Evolutionary conservation across 805 yeast species (phyloP).

Genomic region (Wickerhamiella sergipiensis): DNA sequence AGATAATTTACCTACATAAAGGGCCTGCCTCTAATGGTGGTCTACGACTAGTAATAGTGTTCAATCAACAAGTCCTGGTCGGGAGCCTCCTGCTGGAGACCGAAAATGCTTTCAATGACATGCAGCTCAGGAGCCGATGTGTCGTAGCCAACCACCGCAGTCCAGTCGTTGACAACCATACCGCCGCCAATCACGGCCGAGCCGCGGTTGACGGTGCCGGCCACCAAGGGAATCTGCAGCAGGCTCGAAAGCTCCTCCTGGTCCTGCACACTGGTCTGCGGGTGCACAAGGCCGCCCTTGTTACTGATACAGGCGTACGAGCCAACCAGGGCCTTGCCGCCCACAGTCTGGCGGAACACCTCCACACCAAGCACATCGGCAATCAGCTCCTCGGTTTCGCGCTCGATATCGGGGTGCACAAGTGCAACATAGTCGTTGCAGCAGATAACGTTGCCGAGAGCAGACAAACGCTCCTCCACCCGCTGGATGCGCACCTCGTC

Average conservation of each 20-base stretch:
- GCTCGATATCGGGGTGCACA: slow-evolving; percentile 97
- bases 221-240: slow-evolving; percentile 93
- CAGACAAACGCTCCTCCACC: slow-evolving; percentile 94
- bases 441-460: slow-evolving; percentile 94
- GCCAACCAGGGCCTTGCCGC: slow-evolving; percentile 95
- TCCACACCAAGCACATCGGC: slow-evolving; percentile 98
- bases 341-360: slow-evolving; percentile 97
- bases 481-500: slow-evolving; percentile 92
- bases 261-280: slow-evolving; percentile 92
- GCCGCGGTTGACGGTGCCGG: slow-evolving; percentile 98
- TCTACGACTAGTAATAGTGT: slow-evolving; percentile 23
- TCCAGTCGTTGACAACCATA: slow-evolving; percentile 96
- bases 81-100: slow-evolving; percentile 26
- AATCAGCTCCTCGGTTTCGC: slow-evolving; percentile 96
- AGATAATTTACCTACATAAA: not conserved
- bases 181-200: slow-evolving; percentile 97
- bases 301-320: slow-evolving; percentile 89
- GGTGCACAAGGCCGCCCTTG: slow-evolving; percentile 97
- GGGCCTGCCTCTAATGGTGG: not conserved
- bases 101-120: slow-evolving; percentile 89
- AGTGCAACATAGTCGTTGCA: slow-evolving; percentile 98
- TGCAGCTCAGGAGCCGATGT: slow-evolving; percentile 98
- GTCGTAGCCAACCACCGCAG: slow-evolving; percentile 92
- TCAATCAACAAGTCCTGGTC: slow-evolving; percentile 28
- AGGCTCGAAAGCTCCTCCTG: slow-evolving; percentile 95